Conservation (phyloP, 2,329 filamentous ascomycete genomes). For the Arthrobotrys pseudoclavata region DNA sequence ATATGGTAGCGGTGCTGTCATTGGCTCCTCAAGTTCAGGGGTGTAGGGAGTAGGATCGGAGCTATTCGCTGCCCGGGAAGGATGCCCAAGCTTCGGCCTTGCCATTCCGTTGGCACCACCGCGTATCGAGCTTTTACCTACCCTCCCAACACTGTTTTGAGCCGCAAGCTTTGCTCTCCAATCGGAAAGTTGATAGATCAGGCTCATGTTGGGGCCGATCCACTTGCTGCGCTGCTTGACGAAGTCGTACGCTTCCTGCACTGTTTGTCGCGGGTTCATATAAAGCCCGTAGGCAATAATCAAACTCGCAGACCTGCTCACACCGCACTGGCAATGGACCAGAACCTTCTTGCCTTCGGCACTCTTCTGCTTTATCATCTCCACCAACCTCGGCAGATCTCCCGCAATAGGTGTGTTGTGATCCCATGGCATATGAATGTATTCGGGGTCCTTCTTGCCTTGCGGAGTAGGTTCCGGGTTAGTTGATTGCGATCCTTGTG, state of each 20-base stretch:
- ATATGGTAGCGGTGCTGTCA: slow-evolving; percentile 74
- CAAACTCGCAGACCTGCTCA: slow-evolving; percentile 85
- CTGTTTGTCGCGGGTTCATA: slow-evolving; percentile 79
- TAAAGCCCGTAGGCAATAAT: slow-evolving; percentile 89
- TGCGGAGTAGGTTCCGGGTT: slow-evolving; percentile 71
- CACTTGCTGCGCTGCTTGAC: slow-evolving; percentile 85
- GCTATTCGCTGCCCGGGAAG: slow-evolving; percentile 58
- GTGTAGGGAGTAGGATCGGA: slow-evolving; percentile 68
- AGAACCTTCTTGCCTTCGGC: slow-evolving; percentile 82
- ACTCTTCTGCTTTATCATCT: slow-evolving; percentile 79
- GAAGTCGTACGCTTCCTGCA: slow-evolving; percentile 85
- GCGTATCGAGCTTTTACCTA: slow-evolving; percentile 54
- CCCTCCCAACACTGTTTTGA: slow-evolving; percentile 59
- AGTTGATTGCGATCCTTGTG: slow-evolving; percentile 68
- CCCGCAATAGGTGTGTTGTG: slow-evolving; percentile 88
- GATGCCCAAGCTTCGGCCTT: slow-evolving; percentile 57
- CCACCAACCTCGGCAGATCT: slow-evolving; percentile 81
- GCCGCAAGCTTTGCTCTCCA: slow-evolving; percentile 63
- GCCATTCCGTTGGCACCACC: slow-evolving; percentile 52
- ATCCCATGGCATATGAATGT: slow-evolving; percentile 89
- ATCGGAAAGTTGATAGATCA: slow-evolving; percentile 81
- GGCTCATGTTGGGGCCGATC: slow-evolving; percentile 92
- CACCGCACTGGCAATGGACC: slow-evolving; percentile 87
- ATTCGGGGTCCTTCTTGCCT: slow-evolving; percentile 75
- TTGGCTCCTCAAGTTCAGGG: slow-evolving; percentile 70